A percentile compares a stretch with the other conserved stretches of the same genome.
These are phyloP conservation scores for Mucor ambiguus DNA, from an alignment of 371 early-diverging fungal species.

Conservation along the genomic window DNA sequence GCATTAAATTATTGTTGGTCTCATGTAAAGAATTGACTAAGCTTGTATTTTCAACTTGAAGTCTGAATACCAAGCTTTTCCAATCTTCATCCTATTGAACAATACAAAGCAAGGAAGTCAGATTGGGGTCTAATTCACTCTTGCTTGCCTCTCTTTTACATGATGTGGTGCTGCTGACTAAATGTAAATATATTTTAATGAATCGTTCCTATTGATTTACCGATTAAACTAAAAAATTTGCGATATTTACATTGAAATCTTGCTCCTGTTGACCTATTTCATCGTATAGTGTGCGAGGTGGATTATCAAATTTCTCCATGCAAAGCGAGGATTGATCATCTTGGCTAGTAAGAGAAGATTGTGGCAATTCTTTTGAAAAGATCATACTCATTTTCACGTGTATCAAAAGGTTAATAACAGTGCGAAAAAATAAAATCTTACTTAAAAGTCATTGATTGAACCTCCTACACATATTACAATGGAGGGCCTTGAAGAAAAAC, in stretches of 20 bases:
- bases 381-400: constrained; percentile 13
- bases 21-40: constrained; percentile 21
- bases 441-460: background rate
- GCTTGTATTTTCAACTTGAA: constrained; percentile 23
- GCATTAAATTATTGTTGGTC: constrained; percentile 13
- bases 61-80: constrained; percentile 12
- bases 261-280: constrained; percentile 24
- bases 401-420: constrained; percentile 1
- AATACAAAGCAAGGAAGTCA: background rate
- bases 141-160: constrained; percentile 3
- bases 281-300: constrained; percentile 28
- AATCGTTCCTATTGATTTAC: constrained; percentile 9
- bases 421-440: constrained; percentile 1
- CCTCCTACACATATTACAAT: background rate
- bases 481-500: background rate
- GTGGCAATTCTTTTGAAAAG: constrained; percentile 23
- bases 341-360: constrained; percentile 24
- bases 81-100: constrained; percentile 15
- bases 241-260: constrained; percentile 12
- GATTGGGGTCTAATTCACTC: background rate
- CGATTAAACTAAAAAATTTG: background rate
- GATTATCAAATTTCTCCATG: constrained; percentile 25
- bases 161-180: constrained; percentile 17
- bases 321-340: constrained; percentile 15
- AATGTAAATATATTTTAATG: constrained; percentile 7